These are phyloP conservation scores for Dactylellina cionopaga DNA, from an alignment of 2,329 filamentous ascomycete species.

Conservation along the genomic window DNA sequence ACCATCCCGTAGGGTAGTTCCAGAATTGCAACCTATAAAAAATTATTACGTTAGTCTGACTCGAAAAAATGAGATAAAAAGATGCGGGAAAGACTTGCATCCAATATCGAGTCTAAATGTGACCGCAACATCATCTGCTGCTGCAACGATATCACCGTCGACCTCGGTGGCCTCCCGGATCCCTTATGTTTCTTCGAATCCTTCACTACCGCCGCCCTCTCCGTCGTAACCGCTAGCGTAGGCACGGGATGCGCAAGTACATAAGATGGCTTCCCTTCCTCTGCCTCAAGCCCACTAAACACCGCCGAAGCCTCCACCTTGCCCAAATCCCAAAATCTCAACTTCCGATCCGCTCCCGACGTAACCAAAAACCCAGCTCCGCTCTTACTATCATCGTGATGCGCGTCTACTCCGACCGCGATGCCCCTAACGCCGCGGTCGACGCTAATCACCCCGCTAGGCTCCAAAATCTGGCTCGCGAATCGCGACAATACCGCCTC, in stretches of 20 bases:
- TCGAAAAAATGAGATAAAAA: neutral
- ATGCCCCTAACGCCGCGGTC: constrained; percentile 80
- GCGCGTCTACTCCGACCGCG: constrained; percentile 74
- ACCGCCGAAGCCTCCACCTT: constrained; percentile 80
- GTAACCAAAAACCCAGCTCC: constrained; percentile 78
- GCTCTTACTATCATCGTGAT: constrained; percentile 73
- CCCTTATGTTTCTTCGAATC: constrained; percentile 57
- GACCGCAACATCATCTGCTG: constrained; percentile 86
- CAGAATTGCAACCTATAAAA: constrained; percentile 70
- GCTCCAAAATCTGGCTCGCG: constrained; percentile 70
- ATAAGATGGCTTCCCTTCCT: constrained; percentile 79
- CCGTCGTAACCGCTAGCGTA: constrained; percentile 73
- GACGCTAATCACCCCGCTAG: constrained; percentile 65
- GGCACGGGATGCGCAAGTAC: constrained; percentile 71
- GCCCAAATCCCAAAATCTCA: constrained; percentile 91
- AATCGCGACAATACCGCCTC: constrained; percentile 89
- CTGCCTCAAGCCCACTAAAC: constrained; percentile 78
- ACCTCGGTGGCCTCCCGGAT: constrained; percentile 70
- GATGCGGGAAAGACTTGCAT: constrained; percentile 68
- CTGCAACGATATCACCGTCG: constrained; percentile 85
- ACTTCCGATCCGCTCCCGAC: constrained; percentile 86
- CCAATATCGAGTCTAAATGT: constrained; percentile 86
- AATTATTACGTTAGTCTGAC: neutral
- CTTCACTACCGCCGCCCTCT: constrained; percentile 61
- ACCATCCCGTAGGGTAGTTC: constrained; percentile 93